phyloP scores from a whole-genome alignment of 768 basidiomycete genomes.

The Infundibulicybe gibba region DNA sequence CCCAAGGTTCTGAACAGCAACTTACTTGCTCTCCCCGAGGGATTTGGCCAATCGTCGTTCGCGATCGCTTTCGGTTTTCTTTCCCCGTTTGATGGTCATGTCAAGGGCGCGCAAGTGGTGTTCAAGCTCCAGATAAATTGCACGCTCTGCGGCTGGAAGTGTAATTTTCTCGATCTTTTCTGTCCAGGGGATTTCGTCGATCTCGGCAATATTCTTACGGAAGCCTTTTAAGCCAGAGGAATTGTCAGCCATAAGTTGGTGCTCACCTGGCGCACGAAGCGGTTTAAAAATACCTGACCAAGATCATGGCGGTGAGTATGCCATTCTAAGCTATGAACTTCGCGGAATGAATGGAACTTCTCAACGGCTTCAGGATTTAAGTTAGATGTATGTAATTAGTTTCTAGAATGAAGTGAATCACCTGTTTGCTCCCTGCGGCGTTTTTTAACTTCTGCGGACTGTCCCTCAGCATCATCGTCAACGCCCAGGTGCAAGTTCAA shows the following conservation, averaged over 20 bases:
- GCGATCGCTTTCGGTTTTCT: conserved; percentile 77
- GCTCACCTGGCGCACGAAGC: conserved; percentile 80
- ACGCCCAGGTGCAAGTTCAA: conserved; percentile 89
- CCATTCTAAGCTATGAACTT: conserved; percentile 90
- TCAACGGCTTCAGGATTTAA: conserved; percentile 60
- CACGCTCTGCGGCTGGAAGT: conserved; percentile 90
- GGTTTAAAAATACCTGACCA: conserved; percentile 79
- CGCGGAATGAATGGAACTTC: conserved; percentile 94
- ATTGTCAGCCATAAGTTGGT: not conserved
- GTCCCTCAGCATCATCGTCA: conserved; percentile 83
- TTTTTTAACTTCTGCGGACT: conserved; percentile 72
- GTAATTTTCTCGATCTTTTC: conserved; percentile 59
- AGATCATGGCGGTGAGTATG: conserved; percentile 81
- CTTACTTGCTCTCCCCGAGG: conserved; percentile 86
- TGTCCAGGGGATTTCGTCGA: conserved; percentile 88
- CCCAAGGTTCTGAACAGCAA: conserved; percentile 8
- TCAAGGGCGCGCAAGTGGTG: conserved; percentile 90
- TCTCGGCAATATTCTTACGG: conserved; percentile 87
- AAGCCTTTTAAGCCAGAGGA: conserved; percentile 5
- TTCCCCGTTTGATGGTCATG: conserved; percentile 68
- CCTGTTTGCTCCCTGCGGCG: conserved; percentile 83
- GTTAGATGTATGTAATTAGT: conserved; percentile 14
- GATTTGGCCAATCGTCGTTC: conserved; percentile 85
- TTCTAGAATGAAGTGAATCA: conserved; percentile 21
- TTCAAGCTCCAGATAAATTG: conserved; percentile 92